Evolutionary conservation across 1,284 basidiomycete genomes (phyloP).

Genomic region (Leccinum solheimii): DNA sequence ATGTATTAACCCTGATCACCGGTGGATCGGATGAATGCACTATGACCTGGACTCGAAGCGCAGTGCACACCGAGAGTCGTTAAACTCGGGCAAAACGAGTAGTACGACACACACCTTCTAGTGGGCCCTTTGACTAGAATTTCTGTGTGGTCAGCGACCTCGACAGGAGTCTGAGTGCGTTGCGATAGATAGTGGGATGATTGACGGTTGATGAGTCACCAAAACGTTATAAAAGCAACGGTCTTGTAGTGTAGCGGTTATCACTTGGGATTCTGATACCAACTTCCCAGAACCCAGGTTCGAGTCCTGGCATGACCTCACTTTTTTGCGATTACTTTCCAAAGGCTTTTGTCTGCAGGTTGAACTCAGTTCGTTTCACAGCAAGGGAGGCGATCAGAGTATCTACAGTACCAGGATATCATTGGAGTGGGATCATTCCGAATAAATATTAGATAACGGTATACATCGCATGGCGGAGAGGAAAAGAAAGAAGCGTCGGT

Average conservation of each 20-base stretch:
- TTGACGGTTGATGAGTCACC: neutral
- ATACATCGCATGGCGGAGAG: neutral
- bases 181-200: conserved; percentile 16
- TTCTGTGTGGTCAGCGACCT: too few species aligned
- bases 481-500: neutral
- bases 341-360: neutral
- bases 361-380: too few species aligned
- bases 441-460: neutral
- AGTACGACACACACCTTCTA: too few species aligned
- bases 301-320: conserved; percentile 19
- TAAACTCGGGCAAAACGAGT: too few species aligned
- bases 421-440: neutral
- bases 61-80: too few species aligned
- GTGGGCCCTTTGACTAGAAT: too few species aligned
- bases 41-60: too few species aligned
- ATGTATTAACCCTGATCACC: too few species aligned
- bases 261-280: conserved; percentile 58
- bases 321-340: neutral
- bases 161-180: too few species aligned
- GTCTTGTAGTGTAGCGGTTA: conserved; percentile 48
- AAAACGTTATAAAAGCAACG: conserved; percentile 45
- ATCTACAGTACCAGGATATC: too few species aligned
- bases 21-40: too few species aligned
- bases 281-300: conserved; percentile 23
- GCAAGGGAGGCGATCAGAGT: too few species aligned